phyloP scores from a whole-genome alignment of 2,329 filamentous ascomycete genomes.

The Diplodia sapinea region DNA sequence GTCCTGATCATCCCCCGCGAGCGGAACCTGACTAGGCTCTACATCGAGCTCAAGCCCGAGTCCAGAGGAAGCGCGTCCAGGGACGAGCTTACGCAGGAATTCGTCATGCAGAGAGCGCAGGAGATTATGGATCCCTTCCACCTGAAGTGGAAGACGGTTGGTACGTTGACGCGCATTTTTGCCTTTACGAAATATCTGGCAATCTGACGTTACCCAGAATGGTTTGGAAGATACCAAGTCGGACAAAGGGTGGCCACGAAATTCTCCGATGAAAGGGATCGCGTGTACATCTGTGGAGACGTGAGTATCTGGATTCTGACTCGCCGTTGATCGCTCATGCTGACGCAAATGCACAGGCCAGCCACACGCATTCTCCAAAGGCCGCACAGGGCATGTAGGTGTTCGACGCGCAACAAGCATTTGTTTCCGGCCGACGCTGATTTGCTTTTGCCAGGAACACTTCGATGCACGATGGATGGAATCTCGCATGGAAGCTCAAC shows the following conservation, averaged over 20 bases:
- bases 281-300: constrained; percentile 58
- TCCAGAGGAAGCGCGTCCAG: constrained; percentile 42
- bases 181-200: background rate
- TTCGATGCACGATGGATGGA: constrained; percentile 52
- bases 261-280: constrained; percentile 51
- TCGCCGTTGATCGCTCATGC: constrained; percentile 5
- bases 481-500: constrained; percentile 54
- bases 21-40: constrained; percentile 71
- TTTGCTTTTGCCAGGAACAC: constrained; percentile 42
- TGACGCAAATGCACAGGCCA: constrained; percentile 38
- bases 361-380: constrained; percentile 51
- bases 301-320: constrained; percentile 36
- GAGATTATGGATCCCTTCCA: constrained; percentile 54
- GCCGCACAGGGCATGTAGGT: constrained; percentile 51
- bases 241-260: constrained; percentile 55
- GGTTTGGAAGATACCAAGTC: constrained; percentile 59
- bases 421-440: background rate
- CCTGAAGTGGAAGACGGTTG: constrained; percentile 53
- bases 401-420: background rate
- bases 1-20: constrained; percentile 77
- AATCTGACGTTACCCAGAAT: constrained; percentile 42
- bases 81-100: constrained; percentile 61
- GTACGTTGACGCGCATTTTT: constrained; percentile 35
- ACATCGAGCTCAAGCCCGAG: constrained; percentile 54
- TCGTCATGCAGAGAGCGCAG: constrained; percentile 70